Percentiles rank a stretch among this genome's conserved stretches.
Evolutionary conservation across 305 asterid species (phyloP).

Genomic region (Fraxinus angustifolia): DNA sequence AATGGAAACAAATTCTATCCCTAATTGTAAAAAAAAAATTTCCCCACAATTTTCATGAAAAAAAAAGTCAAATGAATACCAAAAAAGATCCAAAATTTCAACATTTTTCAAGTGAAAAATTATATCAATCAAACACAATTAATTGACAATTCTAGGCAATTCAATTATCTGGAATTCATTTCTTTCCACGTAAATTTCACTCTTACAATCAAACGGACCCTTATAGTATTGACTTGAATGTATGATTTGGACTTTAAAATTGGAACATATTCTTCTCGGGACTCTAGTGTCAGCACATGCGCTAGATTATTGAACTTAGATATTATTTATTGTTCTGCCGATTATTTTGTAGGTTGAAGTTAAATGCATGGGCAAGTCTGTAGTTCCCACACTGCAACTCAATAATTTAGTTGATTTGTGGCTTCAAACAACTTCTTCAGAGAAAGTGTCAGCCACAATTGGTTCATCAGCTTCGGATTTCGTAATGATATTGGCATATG

Average conservation of each 20-base stretch:
- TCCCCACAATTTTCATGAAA: too few relatives aligned
- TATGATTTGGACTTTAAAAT: neutral
- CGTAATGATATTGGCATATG: conserved; percentile 28
- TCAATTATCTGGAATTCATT: too few relatives aligned
- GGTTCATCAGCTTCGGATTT: conserved; percentile 33
- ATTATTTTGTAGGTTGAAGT: conserved; percentile 25
- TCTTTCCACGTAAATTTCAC: too few relatives aligned
- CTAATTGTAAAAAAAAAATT: too few relatives aligned
- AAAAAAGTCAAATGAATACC: too few relatives aligned
- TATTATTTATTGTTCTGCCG: neutral
- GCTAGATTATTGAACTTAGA: neutral
- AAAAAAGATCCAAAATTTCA: too few relatives aligned
- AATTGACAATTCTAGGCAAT: too few relatives aligned
- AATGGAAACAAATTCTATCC: too few relatives aligned
- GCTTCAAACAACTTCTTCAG: conserved; percentile 15
- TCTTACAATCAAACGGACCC: too few relatives aligned
- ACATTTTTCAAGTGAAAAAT: too few relatives aligned
- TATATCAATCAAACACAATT: too few relatives aligned
- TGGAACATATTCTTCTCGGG: neutral
- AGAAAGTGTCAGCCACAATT: conserved; percentile 18
- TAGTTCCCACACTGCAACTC: conserved; percentile 25
- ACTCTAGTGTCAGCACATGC: neutral
- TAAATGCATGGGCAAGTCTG: conserved; percentile 25
- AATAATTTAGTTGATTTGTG: conserved; percentile 23
- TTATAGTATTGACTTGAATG: neutral